Base-by-base conservation (phyloP, 2,329 filamentous ascomycete genomes). In the Penicillium janthinellum region DNA sequence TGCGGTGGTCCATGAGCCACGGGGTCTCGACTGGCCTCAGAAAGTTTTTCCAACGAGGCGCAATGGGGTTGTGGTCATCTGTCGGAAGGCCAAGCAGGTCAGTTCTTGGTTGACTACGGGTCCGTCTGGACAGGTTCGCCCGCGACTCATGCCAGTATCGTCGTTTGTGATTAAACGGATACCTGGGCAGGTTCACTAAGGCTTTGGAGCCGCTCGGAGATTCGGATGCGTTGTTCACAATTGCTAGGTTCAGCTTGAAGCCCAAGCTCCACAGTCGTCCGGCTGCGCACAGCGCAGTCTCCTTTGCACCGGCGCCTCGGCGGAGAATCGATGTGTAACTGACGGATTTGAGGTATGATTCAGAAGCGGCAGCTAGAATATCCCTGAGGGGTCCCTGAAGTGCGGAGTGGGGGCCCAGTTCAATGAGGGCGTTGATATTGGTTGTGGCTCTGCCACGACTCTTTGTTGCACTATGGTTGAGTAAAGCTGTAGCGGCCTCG, bases 21-120 rank as follows among this genome's bases (percentile, higher is more conserved):
- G 41, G 41, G 8, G 8, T 44, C 41, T 44, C 41, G 8, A n/a
- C 14, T n/a, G 8, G 2, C 7, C 55, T 37, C 12, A 57, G 47
- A 15, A 57, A 45, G 28, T 57, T 37, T 47, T 48, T 44, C 55
- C 55, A 57, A 34, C 22, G 17, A 7, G 39, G 38, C 2, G 25
- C 25, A 25, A 25, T 6, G 25, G 25, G 25, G 25, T 25, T 25
- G 25, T 25, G 25, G 35, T 57, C 50, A 38, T 28, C 52, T n/a
- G 35, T 38, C 6, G 47, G 55, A 3, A 34, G 31, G 12, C 55
- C 55, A 4, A 57, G 25, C 11, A 57, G 17, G 17, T 57, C 55
- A 3, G 44, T 35, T 14, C 48, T 20, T n/a, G 48, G 20, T 2
- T 45, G 15, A 17, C 15, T 6, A 4, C 55, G 38, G 15, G 47